Evolutionary conservation across 1,139 yeast species (phyloP), one percentile per base, ranked within the genome.

Genomic region (Taphrina confusa): DNA sequence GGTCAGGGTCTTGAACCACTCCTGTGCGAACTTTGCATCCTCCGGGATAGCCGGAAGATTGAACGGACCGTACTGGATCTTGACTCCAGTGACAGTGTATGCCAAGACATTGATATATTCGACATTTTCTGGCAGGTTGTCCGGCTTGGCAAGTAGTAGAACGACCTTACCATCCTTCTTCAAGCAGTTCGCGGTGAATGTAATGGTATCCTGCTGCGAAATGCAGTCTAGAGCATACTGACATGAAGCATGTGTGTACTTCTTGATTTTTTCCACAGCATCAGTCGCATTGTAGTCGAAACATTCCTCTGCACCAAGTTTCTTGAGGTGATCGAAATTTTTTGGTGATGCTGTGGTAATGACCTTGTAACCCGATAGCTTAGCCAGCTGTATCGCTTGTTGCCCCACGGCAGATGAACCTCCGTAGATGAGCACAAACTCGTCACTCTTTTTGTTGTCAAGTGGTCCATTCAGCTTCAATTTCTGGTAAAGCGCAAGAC

Each of bases 241-340:
- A 42, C 83, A 73, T 8, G 72, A 69, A 27, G 76, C 79, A 1
- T 73, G 70, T 8, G 77, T 14, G 69, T 68, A 33, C 69, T 65
- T 64, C 73, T 76, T 64, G 85, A 80, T 66, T 81, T 76, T n/a
- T 75, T 78, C 57, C 79, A 71, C 57, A 80, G 34, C 42, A 22
- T 85, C 49, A 66, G 81, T 79, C 0, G 71, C 63, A 63, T 82
- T 85, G 71, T 85, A 85, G 71, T 85, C 88, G 66, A 83, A 78
- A 8, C 78, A 73, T 20, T 73, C 72, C 66, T 82, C 85, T 23
- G 88, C 89, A 64, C 91, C 92, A 8, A 80, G 65, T 0, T 70
- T 61, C 65, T 75, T 76, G 65, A 83, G 70, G 54, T 69, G 69
- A 9, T 72, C 76, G 61, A 73, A 74, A 68, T 82, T 74, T 66